Percentiles rank a stretch among this genome's conserved stretches.
Evolutionary conservation across 2,329 filamentous ascomycete genomes (phyloP).

Genomic region (Colletotrichum lentis): DNA sequence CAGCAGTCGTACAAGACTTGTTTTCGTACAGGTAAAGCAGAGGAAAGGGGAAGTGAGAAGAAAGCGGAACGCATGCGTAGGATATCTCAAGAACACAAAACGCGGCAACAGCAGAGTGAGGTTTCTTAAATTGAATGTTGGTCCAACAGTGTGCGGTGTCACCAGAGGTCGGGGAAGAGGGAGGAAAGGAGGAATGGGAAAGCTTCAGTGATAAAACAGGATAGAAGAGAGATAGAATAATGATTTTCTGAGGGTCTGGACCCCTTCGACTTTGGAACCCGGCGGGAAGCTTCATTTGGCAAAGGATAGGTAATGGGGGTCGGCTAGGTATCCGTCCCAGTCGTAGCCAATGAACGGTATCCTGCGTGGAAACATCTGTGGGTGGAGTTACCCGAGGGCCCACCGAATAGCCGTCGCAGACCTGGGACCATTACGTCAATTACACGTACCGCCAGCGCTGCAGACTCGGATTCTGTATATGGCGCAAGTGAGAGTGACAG

Average conservation of each 20-base stretch:
- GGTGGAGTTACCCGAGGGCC: constrained; percentile 3
- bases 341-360: not conserved
- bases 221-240: not conserved
- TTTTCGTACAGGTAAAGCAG: not conserved
- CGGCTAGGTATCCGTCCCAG: not conserved
- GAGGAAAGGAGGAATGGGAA: not conserved
- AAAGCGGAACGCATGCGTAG: not conserved
- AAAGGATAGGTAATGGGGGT: not conserved
- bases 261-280: constrained; percentile 3
- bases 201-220: not conserved
- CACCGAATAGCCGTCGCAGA: constrained; percentile 14
- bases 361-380: not conserved
- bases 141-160: not conserved
- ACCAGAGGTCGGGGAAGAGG: not conserved
- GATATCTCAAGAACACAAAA: not conserved
- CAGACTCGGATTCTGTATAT: constrained; percentile 5
- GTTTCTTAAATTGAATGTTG: not conserved
- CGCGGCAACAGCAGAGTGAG: not conserved
- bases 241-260: not conserved
- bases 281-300: not conserved
- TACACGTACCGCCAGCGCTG: constrained; percentile 2
- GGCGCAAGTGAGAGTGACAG: not conserved
- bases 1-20: not conserved
- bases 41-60: not conserved
- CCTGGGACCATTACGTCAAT: constrained; percentile 28